Percentiles rank a stretch among this genome's conserved stretches.
phyloP scores from a whole-genome alignment of 73 alveolate genomes.

The Blepharisma stoltei region DNA sequence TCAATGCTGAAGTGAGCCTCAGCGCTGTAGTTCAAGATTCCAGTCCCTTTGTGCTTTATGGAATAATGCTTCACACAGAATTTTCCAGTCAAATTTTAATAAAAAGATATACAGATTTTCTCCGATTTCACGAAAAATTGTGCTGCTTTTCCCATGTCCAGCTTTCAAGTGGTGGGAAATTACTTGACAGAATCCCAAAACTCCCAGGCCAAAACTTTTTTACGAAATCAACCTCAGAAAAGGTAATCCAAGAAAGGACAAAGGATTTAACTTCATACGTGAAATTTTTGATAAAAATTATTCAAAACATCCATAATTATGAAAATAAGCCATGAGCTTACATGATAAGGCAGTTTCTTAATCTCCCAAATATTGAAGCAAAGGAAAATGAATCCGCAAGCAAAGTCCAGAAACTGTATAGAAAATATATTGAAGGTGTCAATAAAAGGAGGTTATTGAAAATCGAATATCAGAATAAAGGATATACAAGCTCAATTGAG shows the following conservation, averaged over 20 bases:
- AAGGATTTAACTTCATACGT: neutral
- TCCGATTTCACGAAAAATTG: neutral
- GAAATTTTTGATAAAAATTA: neutral
- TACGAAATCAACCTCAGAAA: neutral
- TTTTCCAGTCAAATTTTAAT: neutral
- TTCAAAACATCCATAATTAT: neutral
- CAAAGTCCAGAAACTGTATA: conserved; percentile 19
- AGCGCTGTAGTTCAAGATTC: conserved; percentile 3
- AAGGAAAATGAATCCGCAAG: conserved; percentile 11
- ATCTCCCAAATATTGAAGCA: neutral
- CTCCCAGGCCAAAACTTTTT: neutral
- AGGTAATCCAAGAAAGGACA: neutral
- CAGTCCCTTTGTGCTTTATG: neutral
- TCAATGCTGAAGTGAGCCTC: conserved; percentile 1
- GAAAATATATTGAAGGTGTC: neutral
- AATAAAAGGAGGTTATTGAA: neutral
- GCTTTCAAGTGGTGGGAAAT: neutral
- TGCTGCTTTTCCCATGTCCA: conserved; percentile 18
- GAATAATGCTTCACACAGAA: neutral
- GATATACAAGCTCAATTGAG: conserved; percentile 34
- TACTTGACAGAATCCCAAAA: neutral
- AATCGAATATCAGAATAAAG: neutral
- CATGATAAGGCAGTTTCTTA: neutral
- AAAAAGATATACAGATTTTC: neutral
- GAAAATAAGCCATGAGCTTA: neutral